Conservation (phyloP, 768 basidiomycete genomes). For the Lyophyllum semitale region DNA sequence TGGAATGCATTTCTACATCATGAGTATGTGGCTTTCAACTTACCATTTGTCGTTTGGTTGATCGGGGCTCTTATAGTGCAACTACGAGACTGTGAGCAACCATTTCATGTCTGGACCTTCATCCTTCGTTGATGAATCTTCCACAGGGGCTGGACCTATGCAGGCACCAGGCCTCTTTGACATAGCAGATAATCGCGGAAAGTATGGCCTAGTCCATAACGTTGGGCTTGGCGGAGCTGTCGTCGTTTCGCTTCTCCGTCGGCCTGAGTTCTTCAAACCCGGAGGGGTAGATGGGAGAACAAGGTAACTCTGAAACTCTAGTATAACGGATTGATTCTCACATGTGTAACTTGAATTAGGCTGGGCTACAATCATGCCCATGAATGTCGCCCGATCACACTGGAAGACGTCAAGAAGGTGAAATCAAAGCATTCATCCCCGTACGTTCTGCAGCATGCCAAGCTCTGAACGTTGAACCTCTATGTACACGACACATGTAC, state of each 20-base stretch:
- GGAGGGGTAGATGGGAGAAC: conserved; percentile 69
- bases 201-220: conserved; percentile 83
- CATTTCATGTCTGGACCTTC: conserved; percentile 4
- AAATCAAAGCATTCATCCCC: conserved; percentile 65
- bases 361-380: conserved; percentile 82
- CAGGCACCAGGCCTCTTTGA: conserved; percentile 75
- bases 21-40: conserved; percentile 47
- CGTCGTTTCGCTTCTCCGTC: conserved; percentile 72
- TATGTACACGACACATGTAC: neutral
- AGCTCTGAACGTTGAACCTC: conserved; percentile 40
- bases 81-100: conserved; percentile 60
- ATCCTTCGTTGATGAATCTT: neutral
- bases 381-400: conserved; percentile 63
- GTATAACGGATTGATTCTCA: neutral
- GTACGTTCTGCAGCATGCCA: conserved; percentile 49
- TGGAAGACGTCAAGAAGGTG: conserved; percentile 71
- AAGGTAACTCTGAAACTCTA: conserved; percentile 41
- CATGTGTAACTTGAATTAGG: too few relatives aligned
- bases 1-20: conserved; percentile 87
- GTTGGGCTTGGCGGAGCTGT: conserved; percentile 82
- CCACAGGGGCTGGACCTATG: conserved; percentile 80
- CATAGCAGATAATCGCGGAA: conserved; percentile 63
- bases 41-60: conserved; percentile 1
- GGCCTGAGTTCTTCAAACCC: conserved; percentile 74
- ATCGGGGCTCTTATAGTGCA: conserved; percentile 54